Evolutionary conservation across 768 basidiomycete genomes (phyloP).

Genomic region (Pleurotus citrinopileatus): DNA sequence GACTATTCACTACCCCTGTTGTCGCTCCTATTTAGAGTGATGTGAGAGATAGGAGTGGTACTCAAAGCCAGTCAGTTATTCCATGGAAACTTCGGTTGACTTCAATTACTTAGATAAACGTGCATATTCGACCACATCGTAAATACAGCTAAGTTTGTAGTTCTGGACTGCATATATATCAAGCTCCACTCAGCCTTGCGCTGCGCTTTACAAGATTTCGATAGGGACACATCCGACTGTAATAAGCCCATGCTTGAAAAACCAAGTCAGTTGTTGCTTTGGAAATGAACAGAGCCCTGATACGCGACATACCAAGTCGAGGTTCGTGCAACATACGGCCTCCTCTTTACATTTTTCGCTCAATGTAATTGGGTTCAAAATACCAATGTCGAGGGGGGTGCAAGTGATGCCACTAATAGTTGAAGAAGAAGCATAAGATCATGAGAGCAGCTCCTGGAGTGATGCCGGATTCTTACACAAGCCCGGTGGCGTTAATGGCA

Average conservation of each 20-base stretch:
- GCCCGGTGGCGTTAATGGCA: constrained; percentile 18
- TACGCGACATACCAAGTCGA: constrained; percentile 23
- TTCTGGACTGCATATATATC: no score
- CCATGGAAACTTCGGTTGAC: no score
- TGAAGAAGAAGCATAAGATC: background rate
- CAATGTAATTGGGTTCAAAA: constrained; percentile 17
- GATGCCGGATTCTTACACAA: constrained; percentile 19
- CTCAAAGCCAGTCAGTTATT: no score
- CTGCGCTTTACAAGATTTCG: constrained; percentile 20
- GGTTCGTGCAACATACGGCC: constrained; percentile 38
- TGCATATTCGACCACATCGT: no score
- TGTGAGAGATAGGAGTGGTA: no score
- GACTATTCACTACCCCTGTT: no score
- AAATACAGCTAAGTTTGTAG: no score
- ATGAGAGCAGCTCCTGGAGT: background rate
- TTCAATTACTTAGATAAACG: no score
- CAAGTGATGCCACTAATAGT: constrained; percentile 26
- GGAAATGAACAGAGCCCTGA: background rate
- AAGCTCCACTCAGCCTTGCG: no score
- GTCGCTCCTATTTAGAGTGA: no score
- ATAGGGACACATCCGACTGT: constrained; percentile 37
- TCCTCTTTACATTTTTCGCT: constrained; percentile 23
- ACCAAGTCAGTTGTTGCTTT: background rate
- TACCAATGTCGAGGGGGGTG: constrained; percentile 23
- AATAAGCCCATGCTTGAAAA: constrained; percentile 28